Evolutionary conservation across 495 filamentous ascomycete species (phyloP), one percentile per base, ranked within the genome.

Genomic region (Trichoderma erinaceum): DNA sequence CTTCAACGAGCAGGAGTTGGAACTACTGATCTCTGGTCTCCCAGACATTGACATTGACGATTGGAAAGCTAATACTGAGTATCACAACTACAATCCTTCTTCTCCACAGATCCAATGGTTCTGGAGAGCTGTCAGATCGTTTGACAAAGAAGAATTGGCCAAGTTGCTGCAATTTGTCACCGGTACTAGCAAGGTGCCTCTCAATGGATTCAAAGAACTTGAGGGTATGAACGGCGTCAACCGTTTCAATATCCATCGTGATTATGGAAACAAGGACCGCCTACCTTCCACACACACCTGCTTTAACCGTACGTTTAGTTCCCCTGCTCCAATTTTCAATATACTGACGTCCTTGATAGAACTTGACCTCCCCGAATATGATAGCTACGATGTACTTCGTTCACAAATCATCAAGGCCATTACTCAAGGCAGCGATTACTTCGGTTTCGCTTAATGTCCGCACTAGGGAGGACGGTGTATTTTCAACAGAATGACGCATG

Each of bases 81-180:
- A 97, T 73, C 95, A 98, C 78, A 98, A 97, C 78, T 99, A 98
- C 82, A 90, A 91, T 18, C 89, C 92, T 35, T 92, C 93, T 0
- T 96, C 95, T 2, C 89, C 93, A 29, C 95, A 99, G 74, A 97
- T 99, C 71, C 95, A 99, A 78, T 98, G 95, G 96, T 97, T 99
- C 87, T 99, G 95, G 95, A 89, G 95, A 73, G 95, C 96, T 4
- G 90, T 99, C 52, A 90, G 96, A 71, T 97, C 93, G 7, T 99
- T 97, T 73, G 95, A 99, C 82, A 98, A 98, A 81, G 95, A 99
- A 82, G 95, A 98, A 78, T 92, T 92, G 67, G 95, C 95, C 69
- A 98, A 98, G 76, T 86, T 99, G 50, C 85, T 99, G 7, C 95
- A 99, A 75, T 99, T 99, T 78, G 95, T 98, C 69, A 99, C 95